A percentile compares a stretch with the other conserved stretches of the same genome.
These are phyloP conservation scores for Aspergillus intermedius DNA, from an alignment of 2,329 filamentous ascomycete species.

Conservation along the genomic window DNA sequence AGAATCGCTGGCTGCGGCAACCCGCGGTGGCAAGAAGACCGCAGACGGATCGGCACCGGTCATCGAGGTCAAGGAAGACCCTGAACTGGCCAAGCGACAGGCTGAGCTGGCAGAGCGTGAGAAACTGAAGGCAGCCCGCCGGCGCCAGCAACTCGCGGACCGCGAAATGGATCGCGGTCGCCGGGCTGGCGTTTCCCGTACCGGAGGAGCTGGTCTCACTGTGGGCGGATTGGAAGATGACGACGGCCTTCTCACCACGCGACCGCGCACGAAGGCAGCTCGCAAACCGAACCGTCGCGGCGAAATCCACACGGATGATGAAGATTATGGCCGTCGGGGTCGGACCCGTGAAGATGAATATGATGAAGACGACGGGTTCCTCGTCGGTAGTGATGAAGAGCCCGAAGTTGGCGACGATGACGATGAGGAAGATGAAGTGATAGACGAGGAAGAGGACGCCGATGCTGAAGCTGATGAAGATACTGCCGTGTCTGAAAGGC, in stretches of 20 bases:
- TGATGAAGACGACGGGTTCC: slow-evolving; percentile 74
- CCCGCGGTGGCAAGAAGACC: slow-evolving; percentile 46
- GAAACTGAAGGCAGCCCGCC: slow-evolving; percentile 48
- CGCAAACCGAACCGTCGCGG: slow-evolving; percentile 39
- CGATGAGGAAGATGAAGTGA: slow-evolving; percentile 37
- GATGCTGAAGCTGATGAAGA: slow-evolving; percentile 42
- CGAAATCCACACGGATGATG: slow-evolving; percentile 45
- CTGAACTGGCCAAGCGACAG: slow-evolving; percentile 53
- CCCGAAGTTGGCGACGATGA: slow-evolving; percentile 40
- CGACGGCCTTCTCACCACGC: slow-evolving; percentile 41
- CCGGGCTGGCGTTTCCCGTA: slow-evolving; percentile 39
- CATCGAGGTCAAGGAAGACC: slow-evolving; percentile 55
- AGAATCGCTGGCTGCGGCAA: slow-evolving; percentile 52
- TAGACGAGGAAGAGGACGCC: slow-evolving; percentile 40
- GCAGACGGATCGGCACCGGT: slow-evolving; percentile 49
- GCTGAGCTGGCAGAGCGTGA: slow-evolving; percentile 57
- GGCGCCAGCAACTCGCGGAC: slow-evolving; percentile 50
- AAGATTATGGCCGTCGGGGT: slow-evolving; percentile 40
- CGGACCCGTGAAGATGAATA: slow-evolving; percentile 68
- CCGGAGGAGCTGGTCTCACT: slow-evolving; percentile 46
- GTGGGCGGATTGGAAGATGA: slow-evolving; percentile 55
- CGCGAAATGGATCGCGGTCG: slow-evolving; percentile 51
- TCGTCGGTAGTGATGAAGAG: slow-evolving; percentile 49
- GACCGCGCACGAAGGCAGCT: slow-evolving; percentile 32
- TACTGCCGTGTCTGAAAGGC: slow-evolving; percentile 21